Evolutionary conservation across 306 rosid genomes (phyloP), one percentile per base, ranked within the genome.

Genomic region (Quercus suber): DNA sequence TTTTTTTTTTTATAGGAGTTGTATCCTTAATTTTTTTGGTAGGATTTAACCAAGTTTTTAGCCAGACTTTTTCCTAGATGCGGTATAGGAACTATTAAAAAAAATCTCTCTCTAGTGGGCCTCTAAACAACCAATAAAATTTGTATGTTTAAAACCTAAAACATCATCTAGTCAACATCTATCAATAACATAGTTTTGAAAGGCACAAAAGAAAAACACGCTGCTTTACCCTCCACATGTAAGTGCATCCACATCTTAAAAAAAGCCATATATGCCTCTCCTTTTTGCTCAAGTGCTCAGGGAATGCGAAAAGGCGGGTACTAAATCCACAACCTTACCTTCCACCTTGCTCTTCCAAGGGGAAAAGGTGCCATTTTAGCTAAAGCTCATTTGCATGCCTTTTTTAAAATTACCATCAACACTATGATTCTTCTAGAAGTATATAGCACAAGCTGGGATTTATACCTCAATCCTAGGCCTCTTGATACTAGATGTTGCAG

Each of bases 381-480:
- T 49, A 49, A 49, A 49, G 53, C 53, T 12, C 53, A 49, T 49
- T 49, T 13, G 0, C 53, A 49, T 49, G 53, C 53, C 53, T 49
- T 3, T 49, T 11, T 28, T 15, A 28, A 28, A 61, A 63, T 35
- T 28, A 63, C 17, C 17, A 5, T 58, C 31, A 27, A 72, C 13
- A 63, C 69, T 28, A 28, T 3, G 55, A 65, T 67, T 43, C 70
- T 51, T 11, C 14, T 15, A 59, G 21, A 75, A 70, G 58, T 49
- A n/a, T 18, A 41, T 25, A 76, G 70, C 74, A 70, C 73, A 74
- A 73, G 60, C 56, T 51, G 49, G 60, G 63, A 57, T 57, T 74
- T 82, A 31, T 86, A 95, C 99, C 98, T 91, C 90, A 43, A 83
- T 71, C 87, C 87, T 86, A 35, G 86, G 90, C 89, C 86, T 93